Evolutionary conservation across 164 flowering plant genomes (phyloP).

Genomic region (Stephania yunnanensis): DNA sequence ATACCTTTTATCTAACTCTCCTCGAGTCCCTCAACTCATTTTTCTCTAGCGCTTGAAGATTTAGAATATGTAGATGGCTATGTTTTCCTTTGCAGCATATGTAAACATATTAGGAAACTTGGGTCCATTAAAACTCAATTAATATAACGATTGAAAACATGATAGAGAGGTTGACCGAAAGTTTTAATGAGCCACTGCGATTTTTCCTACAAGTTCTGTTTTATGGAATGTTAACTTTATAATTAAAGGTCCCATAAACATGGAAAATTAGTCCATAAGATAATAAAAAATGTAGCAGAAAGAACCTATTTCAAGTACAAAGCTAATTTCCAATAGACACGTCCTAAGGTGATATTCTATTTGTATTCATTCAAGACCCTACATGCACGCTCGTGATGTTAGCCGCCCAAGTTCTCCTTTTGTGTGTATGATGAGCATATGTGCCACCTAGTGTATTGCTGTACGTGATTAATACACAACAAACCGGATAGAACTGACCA

Average conservation of each 20-base stretch:
- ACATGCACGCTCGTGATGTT: too few relatives aligned
- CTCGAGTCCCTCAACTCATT: background rate
- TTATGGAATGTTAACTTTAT: background rate
- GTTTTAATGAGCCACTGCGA: background rate
- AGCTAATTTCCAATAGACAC: too few relatives aligned
- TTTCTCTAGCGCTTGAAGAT: background rate
- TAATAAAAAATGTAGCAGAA: too few relatives aligned
- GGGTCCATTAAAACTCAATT: background rate
- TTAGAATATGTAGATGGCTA: too few relatives aligned
- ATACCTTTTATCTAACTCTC: background rate
- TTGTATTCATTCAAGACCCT: background rate
- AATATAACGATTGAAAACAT: background rate
- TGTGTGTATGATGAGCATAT: too few relatives aligned
- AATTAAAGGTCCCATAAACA: background rate
- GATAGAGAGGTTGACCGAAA: background rate
- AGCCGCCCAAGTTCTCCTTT: too few relatives aligned
- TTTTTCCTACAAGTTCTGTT: background rate
- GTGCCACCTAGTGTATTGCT: background rate
- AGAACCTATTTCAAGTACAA: too few relatives aligned
- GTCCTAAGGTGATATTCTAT: background rate
- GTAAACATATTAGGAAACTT: too few relatives aligned
- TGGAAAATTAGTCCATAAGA: background rate
- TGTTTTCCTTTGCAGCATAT: background rate
- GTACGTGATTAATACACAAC: background rate
- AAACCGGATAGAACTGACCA: background rate